Evolutionary conservation across 768 basidiomycete species (phyloP).

Genomic region (Porpolomopsis calyptriformis): DNA sequence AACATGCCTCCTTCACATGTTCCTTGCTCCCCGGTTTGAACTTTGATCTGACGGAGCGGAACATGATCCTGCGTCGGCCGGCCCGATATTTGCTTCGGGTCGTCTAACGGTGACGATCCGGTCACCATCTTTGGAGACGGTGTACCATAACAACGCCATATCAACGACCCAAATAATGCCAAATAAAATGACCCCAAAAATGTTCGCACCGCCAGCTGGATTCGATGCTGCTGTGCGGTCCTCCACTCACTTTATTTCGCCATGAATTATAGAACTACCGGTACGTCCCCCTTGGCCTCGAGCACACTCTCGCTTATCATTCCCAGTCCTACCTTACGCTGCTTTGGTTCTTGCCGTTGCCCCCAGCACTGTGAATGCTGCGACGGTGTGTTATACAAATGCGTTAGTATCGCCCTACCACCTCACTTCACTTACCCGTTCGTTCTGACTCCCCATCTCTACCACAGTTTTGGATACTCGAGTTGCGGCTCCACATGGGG

Average conservation of each 20-base stretch:
- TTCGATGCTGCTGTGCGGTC: conserved; percentile 3
- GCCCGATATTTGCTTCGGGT: no score
- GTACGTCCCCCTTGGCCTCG: no score
- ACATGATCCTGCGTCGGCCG: no score
- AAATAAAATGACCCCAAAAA: neutral
- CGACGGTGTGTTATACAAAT: neutral
- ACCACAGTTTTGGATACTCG: neutral
- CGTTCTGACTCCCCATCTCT: neutral
- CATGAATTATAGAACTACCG: neutral
- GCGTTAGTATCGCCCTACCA: neutral
- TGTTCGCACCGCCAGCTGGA: neutral
- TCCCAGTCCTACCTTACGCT: no score
- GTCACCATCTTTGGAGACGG: no score
- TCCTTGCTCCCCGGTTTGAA: no score
- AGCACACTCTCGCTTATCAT: no score
- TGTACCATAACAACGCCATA: neutral
- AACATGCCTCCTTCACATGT: no score
- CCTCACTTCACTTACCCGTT: neutral
- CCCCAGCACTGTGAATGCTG: neutral
- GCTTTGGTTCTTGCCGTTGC: neutral
- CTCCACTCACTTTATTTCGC: neutral
- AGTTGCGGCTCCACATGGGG: neutral
- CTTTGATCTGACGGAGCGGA: no score
- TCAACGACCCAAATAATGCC: neutral
- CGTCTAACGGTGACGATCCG: no score